Evolutionary conservation across 2,329 filamentous ascomycete genomes (phyloP), one percentile per base, ranked within the genome.

Genomic region (Cladorrhinum sp.): DNA sequence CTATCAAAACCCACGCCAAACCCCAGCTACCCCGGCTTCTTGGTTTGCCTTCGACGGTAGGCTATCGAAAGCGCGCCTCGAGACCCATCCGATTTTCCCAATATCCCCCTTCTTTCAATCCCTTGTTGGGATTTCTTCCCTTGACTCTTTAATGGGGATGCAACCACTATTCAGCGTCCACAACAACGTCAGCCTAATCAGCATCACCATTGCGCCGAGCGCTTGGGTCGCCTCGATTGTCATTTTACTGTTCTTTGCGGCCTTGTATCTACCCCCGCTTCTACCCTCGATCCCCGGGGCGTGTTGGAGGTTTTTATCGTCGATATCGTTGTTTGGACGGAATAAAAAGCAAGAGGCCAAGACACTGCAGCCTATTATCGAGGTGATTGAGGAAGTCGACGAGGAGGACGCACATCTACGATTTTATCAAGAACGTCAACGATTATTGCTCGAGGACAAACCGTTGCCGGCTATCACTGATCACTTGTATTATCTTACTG

Each of bases 131-230:
- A 20, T 16, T 45, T 16, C 41, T 45, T n/a, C 18, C 10, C 16
- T 16, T 7, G 7, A 45, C 16, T 41, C 36, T 18, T 45, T 18
- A 45, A 45, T 45, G 23, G 59, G 53, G 65, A 85, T 85, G 83
- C 80, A 79, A 76, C 83, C 83, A 61, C 76, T 86, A 72, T 74
- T 86, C 67, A 82, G 82, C 57, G 79, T 86, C 66, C 83, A 85
- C 74, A 86, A 83, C 73, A 81, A 85, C 79, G 78, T 86, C 71
- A 83, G 82, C 60, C 78, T 86, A 66, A 71, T 86, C 71, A 85
- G 79, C 73, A 77, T 86, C 69, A 81, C 76, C 68, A 80, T 86
- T 71, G 81, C 83, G 45, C 83, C 84, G 23, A 81, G 81, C 71
- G 83, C 82, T 59, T 85, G 81, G 70, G 74, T 86, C 67, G 80